Base-by-base conservation (phyloP, 345 rosid species). In the Psidium friedrichsthalianum region DNA sequence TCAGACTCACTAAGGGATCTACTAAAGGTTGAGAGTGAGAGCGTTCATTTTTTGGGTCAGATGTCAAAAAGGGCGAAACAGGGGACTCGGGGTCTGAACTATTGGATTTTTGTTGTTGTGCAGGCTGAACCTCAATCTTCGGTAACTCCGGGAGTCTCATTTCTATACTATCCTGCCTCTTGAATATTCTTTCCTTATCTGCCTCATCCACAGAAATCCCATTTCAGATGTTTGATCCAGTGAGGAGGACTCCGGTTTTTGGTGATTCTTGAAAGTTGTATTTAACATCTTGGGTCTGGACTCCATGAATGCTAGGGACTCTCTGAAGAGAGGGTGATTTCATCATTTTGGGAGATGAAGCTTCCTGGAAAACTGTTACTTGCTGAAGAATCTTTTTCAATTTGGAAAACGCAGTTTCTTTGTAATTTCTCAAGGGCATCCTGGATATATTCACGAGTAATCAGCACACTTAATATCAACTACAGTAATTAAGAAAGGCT, bases 51-150 rank as follows among this genome's bases (percentile, higher is more conserved):
- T 93, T 95, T 64, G 98, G 98, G 91, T 97, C 98, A 88, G 98
- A 93, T 69, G 94, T 97, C 92, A 97, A 90, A 85, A 97, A 95
- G 36, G 99, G 99, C 40, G 99, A 97, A 85, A 97, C 95, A 84
- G 99, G 99, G 87, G 99, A 97, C 91, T 97, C 99, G 22, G 99
- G 99, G 85, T 93, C 97, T 51, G 99, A 95, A 86, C 94, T 99
- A 89, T 94, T 94, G 82, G 95, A 88, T 87, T 69, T 69, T 69
- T 94, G 95, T 76, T 85, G 90, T 83, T 95, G 90, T 78, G 91
- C 91, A 83, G 96, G 86, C 82, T 91, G 94, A 84, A 97, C 94
- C 90, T 96, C 99, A 89, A 97, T 90, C 92, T 95, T 97, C 32
- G 98, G 99, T 86, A 97, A 89, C 85, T 96, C 97, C 5, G 99